Percentiles rank a stretch among this genome's conserved stretches.
phyloP scores from a whole-genome alignment of 2,329 filamentous ascomycete species.

The Cordyceps cateniannulata region DNA sequence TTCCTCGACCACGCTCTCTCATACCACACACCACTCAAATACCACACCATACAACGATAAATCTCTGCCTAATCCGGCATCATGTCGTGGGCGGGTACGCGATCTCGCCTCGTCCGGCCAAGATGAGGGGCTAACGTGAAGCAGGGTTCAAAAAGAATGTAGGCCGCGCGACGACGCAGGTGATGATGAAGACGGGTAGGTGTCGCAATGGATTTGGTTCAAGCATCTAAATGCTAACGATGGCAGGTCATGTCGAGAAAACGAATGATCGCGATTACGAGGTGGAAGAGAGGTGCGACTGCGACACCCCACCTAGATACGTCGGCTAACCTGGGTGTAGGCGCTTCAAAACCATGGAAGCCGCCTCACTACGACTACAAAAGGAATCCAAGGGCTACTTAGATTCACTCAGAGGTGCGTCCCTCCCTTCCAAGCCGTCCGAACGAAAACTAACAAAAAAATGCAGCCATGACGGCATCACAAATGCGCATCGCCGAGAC shows the following conservation, averaged over 20 bases:
- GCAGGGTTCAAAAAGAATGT: slow-evolving; percentile 75
- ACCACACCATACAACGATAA: neutral
- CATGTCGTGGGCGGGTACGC: slow-evolving; percentile 67
- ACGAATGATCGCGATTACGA: slow-evolving; percentile 98
- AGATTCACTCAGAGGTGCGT: slow-evolving; percentile 78
- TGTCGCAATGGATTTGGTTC: neutral
- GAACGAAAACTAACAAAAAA: neutral
- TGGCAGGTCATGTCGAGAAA: slow-evolving; percentile 84
- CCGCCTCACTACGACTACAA: slow-evolving; percentile 83
- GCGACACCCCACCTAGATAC: neutral
- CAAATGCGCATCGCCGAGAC: slow-evolving; percentile 99
- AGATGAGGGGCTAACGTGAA: slow-evolving; percentile 24
- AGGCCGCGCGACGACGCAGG: slow-evolving; percentile 97
- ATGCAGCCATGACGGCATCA: slow-evolving; percentile 88
- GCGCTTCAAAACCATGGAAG: slow-evolving; percentile 96
- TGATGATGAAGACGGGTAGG: slow-evolving; percentile 98
- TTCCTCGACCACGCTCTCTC: neutral
- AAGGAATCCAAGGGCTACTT: slow-evolving; percentile 98
- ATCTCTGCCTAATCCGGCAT: slow-evolving; percentile 21
- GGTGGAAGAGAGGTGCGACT: slow-evolving; percentile 75
- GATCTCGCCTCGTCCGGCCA: slow-evolving; percentile 21
- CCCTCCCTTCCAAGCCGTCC: neutral
- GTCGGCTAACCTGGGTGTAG: slow-evolving; percentile 40
- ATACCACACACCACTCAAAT: neutral
- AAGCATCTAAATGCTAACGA: slow-evolving; percentile 13